Base-by-base conservation (phyloP, 495 filamentous ascomycete species). In the Letharia lupina region DNA sequence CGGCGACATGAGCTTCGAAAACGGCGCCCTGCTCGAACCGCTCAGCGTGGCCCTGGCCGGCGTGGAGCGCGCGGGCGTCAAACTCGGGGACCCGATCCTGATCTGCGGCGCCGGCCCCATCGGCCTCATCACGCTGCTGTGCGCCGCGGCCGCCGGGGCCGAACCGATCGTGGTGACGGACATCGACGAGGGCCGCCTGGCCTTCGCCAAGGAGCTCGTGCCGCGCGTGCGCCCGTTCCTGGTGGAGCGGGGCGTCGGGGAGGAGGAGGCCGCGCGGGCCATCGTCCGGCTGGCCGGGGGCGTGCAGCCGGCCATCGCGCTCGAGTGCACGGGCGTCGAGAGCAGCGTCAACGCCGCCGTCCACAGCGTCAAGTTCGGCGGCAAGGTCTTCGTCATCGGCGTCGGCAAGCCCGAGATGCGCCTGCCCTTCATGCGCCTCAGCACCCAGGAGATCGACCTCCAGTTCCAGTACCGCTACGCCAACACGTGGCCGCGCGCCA, bases 51-150 rank as follows among this genome's bases (percentile, higher is more conserved):
- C 87, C 3, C 89, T 97, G 54, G 92, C 96, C 74, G 86, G 92
- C 39, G 82, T 85, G 23, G 81, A 84, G 65, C 86, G 89, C 72
- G 89, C 86, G 0, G 80, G 74, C 40, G 80, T 96, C 12, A 76
- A 77, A 66, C 88, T 89, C 0, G 91, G 91, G 4, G 80, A 91
- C 64, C 80, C 75, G 13, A 86, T 95, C 4, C 83, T 96, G 3
- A 85, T 97, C 13, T 91, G 94, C 77, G 92, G 93, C 7, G 89
- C 90, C 16, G 93, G 92, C 0, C 89, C 93, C 12, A 86, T 96
- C 1, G 93, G 93, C 0, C 91, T 93, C 60, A 84, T 96, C 73
- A 72, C 68, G 3, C 79, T 96, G 23, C 82, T 96, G 13, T 92
- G 87, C 74, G 87, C 83, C 9, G 89, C 89, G 11, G 85, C 89